These are phyloP conservation scores for Huntiella omanensis DNA, from an alignment of 2,329 filamentous ascomycete species.

Conservation along the genomic window DNA sequence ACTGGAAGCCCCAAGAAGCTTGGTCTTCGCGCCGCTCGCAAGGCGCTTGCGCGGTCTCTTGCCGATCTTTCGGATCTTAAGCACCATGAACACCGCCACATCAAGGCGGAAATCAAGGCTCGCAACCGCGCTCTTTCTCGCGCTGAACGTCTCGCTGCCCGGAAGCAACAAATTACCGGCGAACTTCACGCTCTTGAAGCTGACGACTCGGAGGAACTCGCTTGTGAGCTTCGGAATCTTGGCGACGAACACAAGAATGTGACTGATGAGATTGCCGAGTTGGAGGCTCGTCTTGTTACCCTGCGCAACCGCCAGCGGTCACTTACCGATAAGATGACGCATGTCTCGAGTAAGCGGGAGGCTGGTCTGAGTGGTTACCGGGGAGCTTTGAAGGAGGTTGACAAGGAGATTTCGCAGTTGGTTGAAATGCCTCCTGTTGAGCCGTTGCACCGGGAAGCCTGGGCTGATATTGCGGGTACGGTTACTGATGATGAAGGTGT, in stretches of 20 bases:
- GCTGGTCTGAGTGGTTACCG: conserved; percentile 55
- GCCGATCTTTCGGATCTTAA: conserved; percentile 46
- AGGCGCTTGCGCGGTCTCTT: conserved; percentile 44
- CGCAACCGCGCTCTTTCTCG: conserved; percentile 39
- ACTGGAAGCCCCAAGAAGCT: conserved; percentile 25
- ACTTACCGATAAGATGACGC: conserved; percentile 39
- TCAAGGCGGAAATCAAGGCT: conserved; percentile 36
- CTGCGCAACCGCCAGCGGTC: conserved; percentile 42
- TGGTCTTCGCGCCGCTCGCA: conserved; percentile 43
- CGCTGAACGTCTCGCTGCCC: conserved; percentile 32
- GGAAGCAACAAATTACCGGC: conserved; percentile 28
- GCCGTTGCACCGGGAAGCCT: conserved; percentile 30
- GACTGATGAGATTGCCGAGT: conserved; percentile 42
- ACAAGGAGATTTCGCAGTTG: conserved; percentile 40
- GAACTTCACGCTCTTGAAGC: conserved; percentile 36
- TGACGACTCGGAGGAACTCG: conserved; percentile 38
- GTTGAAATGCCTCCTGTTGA: conserved; percentile 37
- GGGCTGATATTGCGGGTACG: conserved; percentile 13
- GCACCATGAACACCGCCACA: conserved; percentile 43
- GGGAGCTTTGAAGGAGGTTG: conserved; percentile 45
- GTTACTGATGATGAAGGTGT: conserved; percentile 9
- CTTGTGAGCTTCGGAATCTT: conserved; percentile 40
- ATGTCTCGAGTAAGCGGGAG: conserved; percentile 46
- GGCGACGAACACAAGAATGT: conserved; percentile 33
- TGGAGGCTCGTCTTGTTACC: conserved; percentile 43